Evolutionary conservation across 169 alveolate species (phyloP), one percentile per base, ranked within the genome.

Genomic region (Cryptosporidium bovis): DNA sequence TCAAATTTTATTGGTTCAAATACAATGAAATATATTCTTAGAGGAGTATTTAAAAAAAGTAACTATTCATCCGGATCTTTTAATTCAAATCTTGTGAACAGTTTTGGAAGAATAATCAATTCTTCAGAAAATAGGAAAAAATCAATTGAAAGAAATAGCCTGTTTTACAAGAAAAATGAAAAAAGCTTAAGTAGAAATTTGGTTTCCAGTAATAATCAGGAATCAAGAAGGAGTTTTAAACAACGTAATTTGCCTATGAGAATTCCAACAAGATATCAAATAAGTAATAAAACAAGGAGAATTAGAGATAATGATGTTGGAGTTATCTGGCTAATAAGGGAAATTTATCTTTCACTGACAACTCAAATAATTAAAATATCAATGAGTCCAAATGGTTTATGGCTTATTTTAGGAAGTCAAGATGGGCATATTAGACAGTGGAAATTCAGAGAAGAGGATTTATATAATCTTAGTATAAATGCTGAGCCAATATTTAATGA

Each of bases 371-470:
- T 56, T 12, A 77, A 77, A 46, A 18, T 77, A 20, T 77, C 87
- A 20, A 62, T 77, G 64, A 77, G 87, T 77, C 29, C 64, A 15
- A 71, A 77, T 27, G 87, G 87, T 16, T 58, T 58, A 15, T 77
- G 87, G 87, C 27, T 77, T 18, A 62, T 62, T 40, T 44, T 77
- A 33, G 87, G 87, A 46, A 77, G 77, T 36, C 87, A 77, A 50
- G 87, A 77, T 46, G 87, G 87, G 3, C 29, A 8, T 27, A 77
- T 77, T 40, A 51, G 87, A 12, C 77, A 60, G 18, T 77, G 87
- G 87, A 56, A 50, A 51, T 77, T 56, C 36, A 60, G 33, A 50
- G 83, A 53, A 29, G 64, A 55, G 0, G 46, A 62, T 27, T 62
- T 34, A 20, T 24, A 62, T 27, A 62, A 29, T 62, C 24, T 20